phyloP scores from a whole-genome alignment of 495 filamentous ascomycete genomes.

The Evernia prunastri region DNA sequence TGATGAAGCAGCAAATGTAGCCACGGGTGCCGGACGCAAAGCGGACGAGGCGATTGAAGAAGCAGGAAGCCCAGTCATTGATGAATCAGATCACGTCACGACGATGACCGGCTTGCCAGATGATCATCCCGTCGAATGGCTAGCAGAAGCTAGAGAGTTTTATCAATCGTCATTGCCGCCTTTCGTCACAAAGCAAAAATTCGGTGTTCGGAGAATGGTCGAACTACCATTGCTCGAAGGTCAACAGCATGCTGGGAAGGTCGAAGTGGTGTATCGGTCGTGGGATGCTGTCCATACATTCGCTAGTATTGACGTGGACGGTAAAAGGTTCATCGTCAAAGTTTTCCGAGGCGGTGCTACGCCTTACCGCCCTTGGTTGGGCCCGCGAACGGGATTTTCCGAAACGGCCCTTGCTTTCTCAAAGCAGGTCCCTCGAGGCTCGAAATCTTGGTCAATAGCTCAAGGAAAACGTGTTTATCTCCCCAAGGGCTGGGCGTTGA shows the following conservation, averaged over 20 bases:
- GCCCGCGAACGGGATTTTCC: not conserved
- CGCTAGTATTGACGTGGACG: not conserved
- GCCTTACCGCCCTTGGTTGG: not conserved
- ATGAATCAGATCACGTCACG: not conserved
- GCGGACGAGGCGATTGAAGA: not conserved
- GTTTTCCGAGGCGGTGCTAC: not conserved
- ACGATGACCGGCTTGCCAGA: not conserved
- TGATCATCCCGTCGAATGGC: constrained; percentile 1
- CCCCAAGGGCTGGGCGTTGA: constrained; percentile 2
- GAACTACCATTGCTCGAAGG: not conserved
- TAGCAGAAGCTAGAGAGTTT: not conserved
- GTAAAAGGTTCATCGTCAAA: not conserved
- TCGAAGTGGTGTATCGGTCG: not conserved
- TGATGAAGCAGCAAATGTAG: not conserved
- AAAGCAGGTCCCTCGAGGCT: not conserved
- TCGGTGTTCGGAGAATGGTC: not conserved
- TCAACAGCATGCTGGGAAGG: not conserved
- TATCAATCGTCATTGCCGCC: not conserved
- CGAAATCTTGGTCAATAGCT: not conserved
- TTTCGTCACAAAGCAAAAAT: not conserved
- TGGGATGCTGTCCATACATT: not conserved
- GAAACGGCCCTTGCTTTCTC: not conserved
- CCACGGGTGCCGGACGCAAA: not conserved
- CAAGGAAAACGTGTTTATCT: not conserved
- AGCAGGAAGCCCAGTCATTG: not conserved